Conservation (phyloP, 495 filamentous ascomycete species). For the Baudoinia panamericana region DNA sequence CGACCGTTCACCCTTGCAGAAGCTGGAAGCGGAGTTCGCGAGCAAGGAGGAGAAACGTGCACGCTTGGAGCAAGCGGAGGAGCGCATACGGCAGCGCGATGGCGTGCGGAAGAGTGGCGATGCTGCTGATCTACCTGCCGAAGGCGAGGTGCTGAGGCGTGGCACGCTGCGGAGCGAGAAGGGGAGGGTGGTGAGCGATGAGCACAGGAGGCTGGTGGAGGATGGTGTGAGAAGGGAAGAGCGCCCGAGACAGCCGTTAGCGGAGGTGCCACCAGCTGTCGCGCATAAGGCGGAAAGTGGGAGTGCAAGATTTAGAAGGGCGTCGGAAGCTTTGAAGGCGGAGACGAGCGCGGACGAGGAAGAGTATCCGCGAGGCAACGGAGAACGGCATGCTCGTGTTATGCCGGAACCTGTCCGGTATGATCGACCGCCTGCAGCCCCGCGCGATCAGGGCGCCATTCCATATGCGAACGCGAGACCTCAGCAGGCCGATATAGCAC, state of each 20-base stretch:
- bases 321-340: conserved; percentile 1
- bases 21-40: conserved; percentile 71
- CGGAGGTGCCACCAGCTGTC: conserved; percentile 1
- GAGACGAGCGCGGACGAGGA: neutral
- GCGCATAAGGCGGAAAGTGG: neutral
- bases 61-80: conserved; percentile 65
- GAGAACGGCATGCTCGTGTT: neutral
- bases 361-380: neutral
- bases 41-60: conserved; percentile 85
- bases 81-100: conserved; percentile 38
- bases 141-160: neutral
- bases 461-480: too few species aligned
- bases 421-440: too few species aligned
- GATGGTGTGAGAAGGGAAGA: conserved; percentile 3
- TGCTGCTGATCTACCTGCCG: too few species aligned
- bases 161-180: conserved; percentile 6
- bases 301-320: neutral
- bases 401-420: too few species aligned
- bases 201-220: neutral
- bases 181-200: conserved; percentile 13
- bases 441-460: too few species aligned
- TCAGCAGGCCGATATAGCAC: too few species aligned
- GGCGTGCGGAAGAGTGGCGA: conserved; percentile 10
- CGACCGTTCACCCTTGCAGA: conserved; percentile 80
- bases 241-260: neutral